A percentile compares a stretch with the other conserved stretches of the same genome.
Evolutionary conservation across 2,329 filamentous ascomycete genomes (phyloP).

Genomic region (Ascochyta viciae-villosae): DNA sequence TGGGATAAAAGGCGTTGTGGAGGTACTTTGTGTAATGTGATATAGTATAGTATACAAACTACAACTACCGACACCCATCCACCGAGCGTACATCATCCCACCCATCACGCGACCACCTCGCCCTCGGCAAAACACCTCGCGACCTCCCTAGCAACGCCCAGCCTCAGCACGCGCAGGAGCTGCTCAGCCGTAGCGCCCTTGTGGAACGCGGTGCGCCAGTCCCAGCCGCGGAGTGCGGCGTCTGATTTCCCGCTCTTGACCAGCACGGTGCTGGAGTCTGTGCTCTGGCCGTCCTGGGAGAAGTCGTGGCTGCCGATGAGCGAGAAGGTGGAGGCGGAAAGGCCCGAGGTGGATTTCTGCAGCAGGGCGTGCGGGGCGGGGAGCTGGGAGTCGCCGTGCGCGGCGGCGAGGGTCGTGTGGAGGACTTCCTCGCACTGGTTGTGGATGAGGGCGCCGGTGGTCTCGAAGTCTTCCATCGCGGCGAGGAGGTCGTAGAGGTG

Average conservation of each 20-base stretch:
- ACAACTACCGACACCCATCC: no score
- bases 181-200: slow-evolving; percentile 69
- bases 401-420: slow-evolving; percentile 74
- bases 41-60: no score
- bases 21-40: no score
- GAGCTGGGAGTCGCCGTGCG: slow-evolving; percentile 55
- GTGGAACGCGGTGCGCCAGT: slow-evolving; percentile 69
- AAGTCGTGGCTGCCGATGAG: slow-evolving; percentile 78
- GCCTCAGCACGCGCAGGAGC: slow-evolving; percentile 73
- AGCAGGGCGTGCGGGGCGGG: slow-evolving; percentile 50
- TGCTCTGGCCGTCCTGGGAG: slow-evolving; percentile 37
- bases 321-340: slow-evolving; percentile 67
- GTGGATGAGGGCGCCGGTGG: slow-evolving; percentile 75
- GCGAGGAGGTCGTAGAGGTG: slow-evolving; percentile 80
- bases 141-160: slow-evolving; percentile 77
- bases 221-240: slow-evolving; percentile 70
- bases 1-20: no score
- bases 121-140: slow-evolving; percentile 73
- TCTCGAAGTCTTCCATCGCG: slow-evolving; percentile 80
- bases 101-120: slow-evolving; percentile 54
- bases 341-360: slow-evolving; percentile 63
- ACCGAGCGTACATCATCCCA: neutral
- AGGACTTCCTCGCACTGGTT: slow-evolving; percentile 80
- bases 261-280: slow-evolving; percentile 59
- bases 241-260: slow-evolving; percentile 39